phyloP scores from a whole-genome alignment of 2,329 filamentous ascomycete species.

The Pseudofabraea citricarpa region DNA sequence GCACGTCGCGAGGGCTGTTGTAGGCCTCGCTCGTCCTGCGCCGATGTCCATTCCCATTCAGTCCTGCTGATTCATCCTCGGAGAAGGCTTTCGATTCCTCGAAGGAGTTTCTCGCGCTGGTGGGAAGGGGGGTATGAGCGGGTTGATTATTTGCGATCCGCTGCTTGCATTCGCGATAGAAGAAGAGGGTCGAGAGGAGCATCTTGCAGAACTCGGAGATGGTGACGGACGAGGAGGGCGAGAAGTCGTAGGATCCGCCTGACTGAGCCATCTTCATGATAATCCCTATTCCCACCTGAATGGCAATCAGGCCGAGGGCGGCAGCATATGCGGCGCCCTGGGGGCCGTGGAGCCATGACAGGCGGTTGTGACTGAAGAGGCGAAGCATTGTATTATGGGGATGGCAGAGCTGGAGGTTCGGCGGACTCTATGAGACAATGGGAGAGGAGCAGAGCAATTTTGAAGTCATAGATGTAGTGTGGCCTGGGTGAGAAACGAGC shows the following conservation, averaged over 20 bases:
- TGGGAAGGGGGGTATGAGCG: background rate
- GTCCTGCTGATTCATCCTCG: background rate
- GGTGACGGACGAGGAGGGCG: constrained; percentile 27
- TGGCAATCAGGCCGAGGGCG: constrained; percentile 25
- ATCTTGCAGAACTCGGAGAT: constrained; percentile 30
- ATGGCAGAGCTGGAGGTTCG: background rate
- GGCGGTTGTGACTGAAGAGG: constrained; percentile 1
- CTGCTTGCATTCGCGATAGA: constrained; percentile 24
- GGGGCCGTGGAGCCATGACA: constrained; percentile 4
- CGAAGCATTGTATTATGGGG: constrained; percentile 1
- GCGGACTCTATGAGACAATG: background rate
- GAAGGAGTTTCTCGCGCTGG: background rate
- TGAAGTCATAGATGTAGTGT: background rate
- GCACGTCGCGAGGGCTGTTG: background rate
- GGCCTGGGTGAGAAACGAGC: background rate
- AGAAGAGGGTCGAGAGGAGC: constrained; percentile 24
- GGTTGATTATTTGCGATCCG: background rate
- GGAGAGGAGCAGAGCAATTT: background rate
- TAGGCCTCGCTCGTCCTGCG: background rate
- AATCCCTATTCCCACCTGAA: constrained; percentile 31
- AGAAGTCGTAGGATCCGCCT: constrained; percentile 15
- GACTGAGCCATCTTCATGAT: constrained; percentile 29
- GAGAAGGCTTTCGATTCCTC: background rate
- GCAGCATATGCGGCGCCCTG: constrained; percentile 4
- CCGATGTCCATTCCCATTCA: constrained; percentile 1